Evolutionary conservation across 2,329 filamentous ascomycete species (phyloP).

Genomic region (Sclerotiophoma versabilis): DNA sequence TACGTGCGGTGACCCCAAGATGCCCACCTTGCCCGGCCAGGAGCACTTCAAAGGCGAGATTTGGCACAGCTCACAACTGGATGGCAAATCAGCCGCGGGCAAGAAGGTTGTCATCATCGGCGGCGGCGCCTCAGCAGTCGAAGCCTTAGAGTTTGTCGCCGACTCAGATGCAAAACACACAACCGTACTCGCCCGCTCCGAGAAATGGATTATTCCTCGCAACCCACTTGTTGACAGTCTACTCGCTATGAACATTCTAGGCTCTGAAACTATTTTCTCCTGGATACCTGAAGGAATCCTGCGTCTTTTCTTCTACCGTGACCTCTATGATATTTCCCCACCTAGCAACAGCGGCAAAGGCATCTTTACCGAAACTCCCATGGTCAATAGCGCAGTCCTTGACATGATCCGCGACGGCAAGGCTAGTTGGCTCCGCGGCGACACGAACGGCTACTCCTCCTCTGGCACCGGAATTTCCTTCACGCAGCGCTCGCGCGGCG

Average conservation of each 20-base stretch:
- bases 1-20: slow-evolving; percentile 80
- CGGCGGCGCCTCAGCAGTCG: slow-evolving; percentile 80
- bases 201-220: slow-evolving; percentile 88
- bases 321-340: slow-evolving; percentile 76
- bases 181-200: slow-evolving; percentile 76
- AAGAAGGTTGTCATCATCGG: slow-evolving; percentile 81
- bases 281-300: slow-evolving; percentile 81
- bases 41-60: slow-evolving; percentile 75
- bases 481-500: slow-evolving; percentile 74
- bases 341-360: slow-evolving; percentile 63
- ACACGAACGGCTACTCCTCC: slow-evolving; percentile 72
- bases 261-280: slow-evolving; percentile 75
- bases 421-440: slow-evolving; percentile 81
- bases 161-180: slow-evolving; percentile 71
- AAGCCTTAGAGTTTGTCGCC: slow-evolving; percentile 81
- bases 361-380: slow-evolving; percentile 83
- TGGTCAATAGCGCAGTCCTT: slow-evolving; percentile 86
- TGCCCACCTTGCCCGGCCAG: slow-evolving; percentile 73
- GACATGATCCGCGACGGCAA: slow-evolving; percentile 74
- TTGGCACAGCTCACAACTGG: slow-evolving; percentile 77
- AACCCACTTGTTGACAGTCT: slow-evolving; percentile 77
- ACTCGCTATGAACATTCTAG: slow-evolving; percentile 79
- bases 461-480: slow-evolving; percentile 71
- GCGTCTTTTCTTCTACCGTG: slow-evolving; percentile 81
- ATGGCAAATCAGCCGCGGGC: slow-evolving; percentile 73